A percentile compares a stretch with the other conserved stretches of the same genome.
phyloP scores from a whole-genome alignment of 164 flowering plant species.

The Kalanchoe fedtschenkoi region DNA sequence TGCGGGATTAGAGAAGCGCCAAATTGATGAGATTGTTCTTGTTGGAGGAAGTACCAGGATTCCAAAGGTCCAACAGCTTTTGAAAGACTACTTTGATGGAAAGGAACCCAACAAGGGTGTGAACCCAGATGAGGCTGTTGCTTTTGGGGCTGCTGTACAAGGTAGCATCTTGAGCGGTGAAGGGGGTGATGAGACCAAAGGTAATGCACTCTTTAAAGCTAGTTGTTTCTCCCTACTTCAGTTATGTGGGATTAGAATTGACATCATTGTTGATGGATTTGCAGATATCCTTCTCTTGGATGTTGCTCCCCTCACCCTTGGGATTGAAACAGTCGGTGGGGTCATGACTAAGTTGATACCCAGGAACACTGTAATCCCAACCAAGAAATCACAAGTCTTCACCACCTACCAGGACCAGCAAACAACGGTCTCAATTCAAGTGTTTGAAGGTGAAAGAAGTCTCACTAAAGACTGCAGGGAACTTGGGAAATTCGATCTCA shows the following conservation, averaged over 20 bases:
- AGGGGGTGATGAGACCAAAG: constrained; percentile 88
- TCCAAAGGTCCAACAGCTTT: constrained; percentile 85
- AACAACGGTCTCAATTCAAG: constrained; percentile 90
- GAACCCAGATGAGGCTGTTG: constrained; percentile 96
- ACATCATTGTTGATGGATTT: neutral
- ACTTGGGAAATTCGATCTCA: constrained; percentile 74
- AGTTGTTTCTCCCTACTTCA: neutral
- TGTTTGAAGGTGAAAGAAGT: constrained; percentile 93
- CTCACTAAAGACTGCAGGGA: constrained; percentile 74
- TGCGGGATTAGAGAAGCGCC: constrained; percentile 66
- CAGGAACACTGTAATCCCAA: constrained; percentile 84
- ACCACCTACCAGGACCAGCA: constrained; percentile 92
- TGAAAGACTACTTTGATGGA: constrained; percentile 80
- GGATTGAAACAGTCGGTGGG: constrained; percentile 90
- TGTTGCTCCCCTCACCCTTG: constrained; percentile 85
- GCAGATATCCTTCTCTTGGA: constrained; percentile 83
- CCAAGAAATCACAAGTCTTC: constrained; percentile 90
- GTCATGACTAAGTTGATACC: constrained; percentile 96
- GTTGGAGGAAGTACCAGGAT: constrained; percentile 95
- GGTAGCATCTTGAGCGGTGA: constrained; percentile 89
- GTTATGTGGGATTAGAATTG: neutral
- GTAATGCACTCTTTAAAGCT: constrained; percentile 17
- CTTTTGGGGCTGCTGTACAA: constrained; percentile 89
- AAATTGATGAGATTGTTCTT: constrained; percentile 89
- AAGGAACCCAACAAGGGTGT: constrained; percentile 95